Evolutionary conservation across 164 flowering plant species (phyloP), one percentile per base, ranked within the genome.

Genomic region (Saururus chinensis): DNA sequence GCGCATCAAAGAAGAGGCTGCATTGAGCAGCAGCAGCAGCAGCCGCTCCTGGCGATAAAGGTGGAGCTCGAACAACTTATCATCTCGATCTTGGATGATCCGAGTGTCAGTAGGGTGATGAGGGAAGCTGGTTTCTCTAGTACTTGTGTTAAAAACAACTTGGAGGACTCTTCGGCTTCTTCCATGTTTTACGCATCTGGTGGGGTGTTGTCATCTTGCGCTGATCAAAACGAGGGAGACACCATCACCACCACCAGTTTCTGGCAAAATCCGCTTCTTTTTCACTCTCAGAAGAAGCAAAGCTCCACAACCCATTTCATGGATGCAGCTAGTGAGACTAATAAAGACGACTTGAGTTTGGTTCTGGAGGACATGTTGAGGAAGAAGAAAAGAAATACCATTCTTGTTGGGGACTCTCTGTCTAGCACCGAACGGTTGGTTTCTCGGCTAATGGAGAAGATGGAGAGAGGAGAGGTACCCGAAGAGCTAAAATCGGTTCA

Each of bases 31-130:
- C 85, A 76, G 56, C 70, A 76, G 56, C 70, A 67, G 52, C 83
- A 75, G 60, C 87, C 87, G 12, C 73, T 84, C 2, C 53, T 89
- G 64, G 79, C 85, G 19, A 68, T 89, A 4, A 89, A 83, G 59
- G 95, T 93, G 0, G 96, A 90, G 82, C 57, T 88, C 4, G 96
- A 90, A 23, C 99, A 93, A 76, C 97, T 93, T 10, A 71, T 88
- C 7, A 71, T 90, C 35, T 93, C 99, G 1, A 90, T 93, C 48
- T 64, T 93, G 12, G 96, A 93, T 76, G 97, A 93, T 52, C 99
- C 97, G 6, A 86, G 95, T 67, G 99, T 93, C 4, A 90, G 97
- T 66, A 74, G 99, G 74, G 99, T 93, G 53, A 88, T 93, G 97
- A 74, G 89, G 60, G 99, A 89, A 60, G 99, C 99, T 66, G 96